Percentiles rank a stretch among this genome's conserved stretches.
These are phyloP conservation scores for Phytopythium litorale DNA, from an alignment of 352 stramenopile genomes.

Conservation along the genomic window DNA sequence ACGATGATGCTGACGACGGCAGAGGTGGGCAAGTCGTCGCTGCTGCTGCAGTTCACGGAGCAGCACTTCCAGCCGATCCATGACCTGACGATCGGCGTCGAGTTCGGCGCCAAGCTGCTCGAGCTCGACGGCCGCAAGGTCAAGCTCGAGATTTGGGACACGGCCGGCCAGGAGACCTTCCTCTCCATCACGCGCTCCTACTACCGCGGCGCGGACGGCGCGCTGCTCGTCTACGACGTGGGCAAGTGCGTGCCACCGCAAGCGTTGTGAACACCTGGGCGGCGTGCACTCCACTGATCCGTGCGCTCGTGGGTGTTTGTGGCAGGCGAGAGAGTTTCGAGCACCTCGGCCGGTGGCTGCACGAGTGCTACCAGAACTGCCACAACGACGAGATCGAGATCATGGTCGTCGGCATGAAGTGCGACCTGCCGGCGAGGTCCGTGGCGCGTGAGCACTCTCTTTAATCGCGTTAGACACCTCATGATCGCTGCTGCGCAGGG, in stretches of 20 bases:
- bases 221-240: constrained; percentile 89
- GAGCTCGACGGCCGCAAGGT: constrained; percentile 80
- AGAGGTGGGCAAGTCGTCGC: constrained; percentile 89
- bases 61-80: constrained; percentile 88
- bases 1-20: not conserved
- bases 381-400: constrained; percentile 82
- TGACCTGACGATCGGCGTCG: constrained; percentile 90
- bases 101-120: constrained; percentile 88
- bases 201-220: constrained; percentile 84
- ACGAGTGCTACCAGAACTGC: constrained; percentile 84
- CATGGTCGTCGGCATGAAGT: constrained; percentile 88
- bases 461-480: not conserved
- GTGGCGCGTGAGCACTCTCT: not conserved
- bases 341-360: constrained; percentile 69
- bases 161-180: constrained; percentile 88
- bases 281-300: not conserved
- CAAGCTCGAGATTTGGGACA: constrained; percentile 93
- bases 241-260: constrained; percentile 14
- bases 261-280: no score
- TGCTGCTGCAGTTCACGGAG: constrained; percentile 90
- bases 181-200: constrained; percentile 88
- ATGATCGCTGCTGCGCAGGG: constrained; percentile 6
- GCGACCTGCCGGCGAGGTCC: constrained; percentile 44
- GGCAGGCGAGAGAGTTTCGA: constrained; percentile 70
- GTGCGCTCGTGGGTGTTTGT: not conserved